Conservation (phyloP, 2,329 filamentous ascomycete genomes). For the Didymella pinodella region DNA sequence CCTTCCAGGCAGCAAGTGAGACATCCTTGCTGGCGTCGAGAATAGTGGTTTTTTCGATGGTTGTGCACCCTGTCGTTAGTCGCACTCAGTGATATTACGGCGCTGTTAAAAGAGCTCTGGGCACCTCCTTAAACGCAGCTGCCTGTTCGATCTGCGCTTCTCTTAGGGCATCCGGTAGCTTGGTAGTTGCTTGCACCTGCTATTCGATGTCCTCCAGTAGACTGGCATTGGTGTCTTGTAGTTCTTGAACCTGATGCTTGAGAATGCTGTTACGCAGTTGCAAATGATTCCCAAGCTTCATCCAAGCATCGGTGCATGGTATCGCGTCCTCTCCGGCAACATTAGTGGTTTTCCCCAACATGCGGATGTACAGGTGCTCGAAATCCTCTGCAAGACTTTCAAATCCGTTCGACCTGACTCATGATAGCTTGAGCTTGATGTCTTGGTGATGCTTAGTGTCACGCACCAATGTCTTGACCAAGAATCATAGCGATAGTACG, state of each 20-base stretch:
- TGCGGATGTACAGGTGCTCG: neutral
- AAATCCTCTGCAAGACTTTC: neutral
- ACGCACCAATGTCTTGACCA: neutral
- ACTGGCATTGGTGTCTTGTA: neutral
- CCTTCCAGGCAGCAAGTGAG: neutral
- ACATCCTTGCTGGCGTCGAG: neutral
- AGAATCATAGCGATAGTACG: neutral
- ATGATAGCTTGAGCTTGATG: neutral
- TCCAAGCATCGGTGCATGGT: neutral
- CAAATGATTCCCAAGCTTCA: neutral
- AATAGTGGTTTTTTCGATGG: neutral
- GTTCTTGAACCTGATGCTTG: neutral
- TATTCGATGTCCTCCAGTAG: neutral
- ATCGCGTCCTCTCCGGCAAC: neutral
- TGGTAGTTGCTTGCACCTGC: neutral
- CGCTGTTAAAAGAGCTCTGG: neutral
- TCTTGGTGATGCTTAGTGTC: neutral
- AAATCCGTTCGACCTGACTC: neutral
- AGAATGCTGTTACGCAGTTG: slow-evolving; percentile 2
- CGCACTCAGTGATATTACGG: neutral
- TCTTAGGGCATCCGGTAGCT: neutral
- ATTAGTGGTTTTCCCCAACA: neutral
- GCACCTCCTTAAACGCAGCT: neutral
- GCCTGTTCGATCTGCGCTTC: neutral
- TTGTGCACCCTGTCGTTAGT: neutral